Evolutionary conservation across 768 basidiomycete genomes (phyloP), one percentile per base, ranked within the genome.

Genomic region (Suillus lakei): DNA sequence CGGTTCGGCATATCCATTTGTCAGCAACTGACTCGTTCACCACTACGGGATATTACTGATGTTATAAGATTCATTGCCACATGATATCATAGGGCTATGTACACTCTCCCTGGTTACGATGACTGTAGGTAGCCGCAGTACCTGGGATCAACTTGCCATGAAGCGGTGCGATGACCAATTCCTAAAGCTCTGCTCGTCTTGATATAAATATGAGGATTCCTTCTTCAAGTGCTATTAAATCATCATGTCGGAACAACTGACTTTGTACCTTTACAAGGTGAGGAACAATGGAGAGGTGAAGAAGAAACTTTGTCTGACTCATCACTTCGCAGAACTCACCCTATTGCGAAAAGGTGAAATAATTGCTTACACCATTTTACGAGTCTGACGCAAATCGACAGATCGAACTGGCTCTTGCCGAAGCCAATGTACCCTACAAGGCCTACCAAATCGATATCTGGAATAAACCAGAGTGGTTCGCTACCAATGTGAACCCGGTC

Each of bases 381-480:
- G 7, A 13, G 18, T 30, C 44, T 44, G 23, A 36, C 32, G 48
- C 30, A 54, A n/a, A 34, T 26, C 18, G 34, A 51, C 15, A 88
- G 84, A 79, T 80, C 16, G 84, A 88, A 62, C 76, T 90, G 38
- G 86, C 87, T 2, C 80, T 90, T 30, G 78, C 80, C 7, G 88
- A 89, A 67, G 80, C 84, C 1, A 78, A 81, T 5, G 77, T 82
- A 12, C 68, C 81, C 3, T 84, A 78, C 71, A 84, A 76, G n/a
- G 76, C 82, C 18, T 87, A 78, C 64, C 83, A 88, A 68, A 82
- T 90, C 60, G 85, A 88, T 66, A 75, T 90, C 10, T 60, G 64
- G 66, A 86, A 86, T 77, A 90, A 90, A 77, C 88, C 88, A 4
- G 84, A 83, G 61, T 89, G 88, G 88, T 88, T 88, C 70, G 15